Conservation (phyloP, 2,329 filamentous ascomycete species). For the Penicillium psychrosexuale region DNA sequence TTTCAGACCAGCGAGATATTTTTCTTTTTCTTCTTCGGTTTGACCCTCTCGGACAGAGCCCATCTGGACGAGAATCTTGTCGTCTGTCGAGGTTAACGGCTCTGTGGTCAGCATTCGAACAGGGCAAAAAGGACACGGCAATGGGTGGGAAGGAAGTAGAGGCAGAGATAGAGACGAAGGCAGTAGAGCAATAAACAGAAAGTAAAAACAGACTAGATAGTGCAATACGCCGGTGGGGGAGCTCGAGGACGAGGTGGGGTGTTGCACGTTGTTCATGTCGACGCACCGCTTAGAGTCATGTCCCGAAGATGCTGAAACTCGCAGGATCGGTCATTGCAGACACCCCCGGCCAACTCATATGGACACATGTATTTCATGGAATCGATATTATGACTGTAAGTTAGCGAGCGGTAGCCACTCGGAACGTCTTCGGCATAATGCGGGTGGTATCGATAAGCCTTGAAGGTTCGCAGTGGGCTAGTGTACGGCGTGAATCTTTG, state of each 20-base stretch:
- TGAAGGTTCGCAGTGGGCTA: constrained; percentile 78
- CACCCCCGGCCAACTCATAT: constrained; percentile 66
- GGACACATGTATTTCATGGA: constrained; percentile 70
- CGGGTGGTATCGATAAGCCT: constrained; percentile 86
- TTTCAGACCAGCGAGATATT: constrained; percentile 47
- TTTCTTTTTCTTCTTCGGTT: constrained; percentile 44
- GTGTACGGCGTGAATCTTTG: constrained; percentile 64
- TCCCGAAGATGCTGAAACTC: constrained; percentile 74
- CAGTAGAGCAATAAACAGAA: constrained; percentile 10
- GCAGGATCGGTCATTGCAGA: constrained; percentile 74
- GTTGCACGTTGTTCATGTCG: constrained; percentile 33
- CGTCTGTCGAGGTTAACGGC: constrained; percentile 45
- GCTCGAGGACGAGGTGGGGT: constrained; percentile 22
- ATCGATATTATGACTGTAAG: constrained; percentile 90
- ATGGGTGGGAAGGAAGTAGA: constrained; percentile 5
- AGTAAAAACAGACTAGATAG: constrained; percentile 4
- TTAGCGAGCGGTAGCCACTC: constrained; percentile 81
- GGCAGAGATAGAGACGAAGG: constrained; percentile 5
- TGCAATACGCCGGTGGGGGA: constrained; percentile 17
- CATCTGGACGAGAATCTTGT: constrained; percentile 51
- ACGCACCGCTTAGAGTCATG: constrained; percentile 74
- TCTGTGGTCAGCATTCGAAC: constrained; percentile 42
- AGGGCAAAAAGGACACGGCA: constrained; percentile 23
- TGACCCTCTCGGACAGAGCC: constrained; percentile 47
- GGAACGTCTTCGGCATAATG: constrained; percentile 65